A percentile compares a stretch with the other conserved stretches of the same genome.
Conservation (phyloP, 257 asterid genomes). For the Anisodus acutangulus region DNA sequence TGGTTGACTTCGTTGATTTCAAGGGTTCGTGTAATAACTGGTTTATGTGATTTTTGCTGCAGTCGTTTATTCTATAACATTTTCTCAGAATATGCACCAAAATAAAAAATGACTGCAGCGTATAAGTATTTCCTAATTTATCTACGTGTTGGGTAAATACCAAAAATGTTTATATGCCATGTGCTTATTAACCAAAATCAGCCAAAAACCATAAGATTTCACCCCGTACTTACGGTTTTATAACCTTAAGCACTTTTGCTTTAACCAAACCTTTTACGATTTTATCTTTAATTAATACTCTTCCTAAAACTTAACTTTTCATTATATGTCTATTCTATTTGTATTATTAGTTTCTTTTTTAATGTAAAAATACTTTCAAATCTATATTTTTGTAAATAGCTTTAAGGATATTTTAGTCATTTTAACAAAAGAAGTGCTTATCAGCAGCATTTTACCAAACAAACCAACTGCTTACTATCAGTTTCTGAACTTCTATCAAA, state of each 20-base stretch:
- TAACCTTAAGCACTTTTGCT: not conserved
- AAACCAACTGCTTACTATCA: not conserved
- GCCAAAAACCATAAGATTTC: not conserved
- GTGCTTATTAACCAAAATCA: not conserved
- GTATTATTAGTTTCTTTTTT: not conserved
- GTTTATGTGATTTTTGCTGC: not conserved
- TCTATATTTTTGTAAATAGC: not conserved
- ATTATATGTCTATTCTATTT: slow-evolving; percentile 15
- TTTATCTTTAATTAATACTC: not conserved
- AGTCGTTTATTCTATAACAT: not conserved
- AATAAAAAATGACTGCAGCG: no score
- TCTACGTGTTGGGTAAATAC: not conserved
- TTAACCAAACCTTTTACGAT: not conserved
- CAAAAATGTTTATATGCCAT: not conserved
- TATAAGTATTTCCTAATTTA: no score
- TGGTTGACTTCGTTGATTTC: slow-evolving; percentile 14
- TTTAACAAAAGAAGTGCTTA: not conserved
- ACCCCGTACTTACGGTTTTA: not conserved
- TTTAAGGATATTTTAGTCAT: not conserved
- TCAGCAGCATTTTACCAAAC: not conserved
- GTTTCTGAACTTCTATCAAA: not conserved
- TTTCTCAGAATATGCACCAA: not conserved
- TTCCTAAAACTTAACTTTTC: not conserved
- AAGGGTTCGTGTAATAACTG: not conserved
- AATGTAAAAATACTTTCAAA: not conserved